A percentile compares a stretch with the other conserved stretches of the same genome.
These are phyloP conservation scores for Choiromyces venosus DNA, from an alignment of 495 filamentous ascomycete species.

Conservation along the genomic window DNA sequence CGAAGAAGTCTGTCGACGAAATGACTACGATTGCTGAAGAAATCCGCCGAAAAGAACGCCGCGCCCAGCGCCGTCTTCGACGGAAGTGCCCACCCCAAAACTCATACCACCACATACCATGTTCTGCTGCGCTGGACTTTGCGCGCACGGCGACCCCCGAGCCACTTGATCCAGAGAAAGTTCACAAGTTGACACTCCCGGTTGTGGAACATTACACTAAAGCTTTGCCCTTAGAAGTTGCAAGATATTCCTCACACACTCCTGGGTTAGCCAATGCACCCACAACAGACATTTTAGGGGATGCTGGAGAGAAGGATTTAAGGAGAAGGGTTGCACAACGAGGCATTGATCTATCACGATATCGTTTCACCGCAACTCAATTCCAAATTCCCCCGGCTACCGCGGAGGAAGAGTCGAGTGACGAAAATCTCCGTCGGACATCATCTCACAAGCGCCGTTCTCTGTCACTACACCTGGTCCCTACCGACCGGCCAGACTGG, in stretches of 20 bases:
- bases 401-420: neutral
- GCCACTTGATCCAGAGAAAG: slow-evolving; percentile 8
- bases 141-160: slow-evolving; percentile 26
- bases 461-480: neutral
- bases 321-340: slow-evolving; percentile 5
- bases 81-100: neutral
- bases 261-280: neutral
- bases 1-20: neutral
- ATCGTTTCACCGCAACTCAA: slow-evolving; percentile 1
- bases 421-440: neutral
- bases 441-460: slow-evolving; percentile 7
- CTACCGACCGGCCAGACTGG: slow-evolving; percentile 26
- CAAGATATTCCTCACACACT: neutral
- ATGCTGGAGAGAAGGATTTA: neutral
- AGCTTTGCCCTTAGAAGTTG: neutral
- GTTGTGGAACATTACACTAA: slow-evolving; percentile 19
- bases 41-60: slow-evolving; percentile 9
- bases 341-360: slow-evolving; percentile 10
- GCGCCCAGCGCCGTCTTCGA: slow-evolving; percentile 8
- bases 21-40: slow-evolving; percentile 4
- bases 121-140: slow-evolving; percentile 30
- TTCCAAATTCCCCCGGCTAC: neutral
- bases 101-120: slow-evolving; percentile 30
- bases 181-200: slow-evolving; percentile 16
- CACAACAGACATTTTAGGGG: neutral